These are phyloP conservation scores for Schizochytrium sp. DNA, from an alignment of 108 stramenopile genomes.

Conservation along the genomic window DNA sequence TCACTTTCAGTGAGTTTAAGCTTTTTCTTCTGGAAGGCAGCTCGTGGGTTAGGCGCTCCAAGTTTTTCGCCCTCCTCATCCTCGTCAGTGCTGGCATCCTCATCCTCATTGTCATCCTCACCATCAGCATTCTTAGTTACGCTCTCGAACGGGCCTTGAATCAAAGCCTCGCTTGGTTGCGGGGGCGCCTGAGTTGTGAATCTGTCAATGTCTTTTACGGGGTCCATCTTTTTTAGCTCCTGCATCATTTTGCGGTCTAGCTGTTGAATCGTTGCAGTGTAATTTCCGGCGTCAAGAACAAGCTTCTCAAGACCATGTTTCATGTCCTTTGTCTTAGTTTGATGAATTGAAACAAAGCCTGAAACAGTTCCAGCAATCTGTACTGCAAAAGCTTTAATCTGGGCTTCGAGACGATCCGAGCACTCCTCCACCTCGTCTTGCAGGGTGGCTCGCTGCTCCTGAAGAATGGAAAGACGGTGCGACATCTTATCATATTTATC, in stretches of 20 bases:
- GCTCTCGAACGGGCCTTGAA: neutral
- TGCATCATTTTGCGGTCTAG: conserved; percentile 3
- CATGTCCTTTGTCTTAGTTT: neutral
- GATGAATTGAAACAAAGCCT: conserved; percentile 41
- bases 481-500: neutral
- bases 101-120: neutral
- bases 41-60: neutral
- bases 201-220: conserved; percentile 14
- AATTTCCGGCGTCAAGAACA: conserved; percentile 3
- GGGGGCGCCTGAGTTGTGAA: neutral
- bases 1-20: neutral
- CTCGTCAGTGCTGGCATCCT: neutral
- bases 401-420: conserved; percentile 26
- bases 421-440: neutral
- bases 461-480: neutral
- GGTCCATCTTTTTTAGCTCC: conserved; percentile 39
- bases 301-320: conserved; percentile 10
- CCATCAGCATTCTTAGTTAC: neutral
- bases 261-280: conserved; percentile 14
- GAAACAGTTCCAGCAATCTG: conserved; percentile 58
- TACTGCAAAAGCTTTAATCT: conserved; percentile 48
- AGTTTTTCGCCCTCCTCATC: neutral
- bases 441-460: conserved; percentile 21
- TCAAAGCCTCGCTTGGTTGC: neutral
- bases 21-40: neutral